Percentiles rank a stretch among this genome's conserved stretches.
Conservation (phyloP, 306 rosid species). For the Dalbergia oliveri region DNA sequence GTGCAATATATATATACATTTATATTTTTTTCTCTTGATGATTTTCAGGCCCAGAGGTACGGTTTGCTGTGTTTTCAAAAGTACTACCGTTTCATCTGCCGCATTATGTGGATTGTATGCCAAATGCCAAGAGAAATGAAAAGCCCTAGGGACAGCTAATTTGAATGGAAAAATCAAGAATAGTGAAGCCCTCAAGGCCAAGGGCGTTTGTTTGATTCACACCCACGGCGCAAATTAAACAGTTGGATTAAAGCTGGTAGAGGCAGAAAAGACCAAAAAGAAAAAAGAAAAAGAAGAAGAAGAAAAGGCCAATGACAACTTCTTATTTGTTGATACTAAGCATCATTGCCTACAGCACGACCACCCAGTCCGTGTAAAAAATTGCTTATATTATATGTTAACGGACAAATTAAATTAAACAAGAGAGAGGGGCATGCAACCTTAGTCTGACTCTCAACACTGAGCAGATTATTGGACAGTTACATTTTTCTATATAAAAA, state of each 20-base stretch:
- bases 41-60: conserved; percentile 31
- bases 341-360: neutral
- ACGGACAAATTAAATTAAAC: too few relatives aligned
- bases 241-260: conserved; percentile 43
- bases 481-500: too few relatives aligned
- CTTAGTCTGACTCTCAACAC: too few relatives aligned
- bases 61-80: conserved; percentile 34
- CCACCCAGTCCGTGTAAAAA: conserved; percentile 31
- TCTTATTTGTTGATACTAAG: conserved; percentile 22
- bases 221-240: neutral
- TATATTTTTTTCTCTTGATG: neutral
- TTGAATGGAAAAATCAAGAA: conserved; percentile 26
- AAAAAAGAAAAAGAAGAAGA: too few relatives aligned
- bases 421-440: too few relatives aligned
- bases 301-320: conserved; percentile 43
- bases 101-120: conserved; percentile 38
- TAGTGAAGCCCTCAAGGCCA: conserved; percentile 26
- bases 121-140: conserved; percentile 43
- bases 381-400: too few relatives aligned
- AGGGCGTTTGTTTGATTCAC: neutral
- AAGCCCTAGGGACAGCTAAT: conserved; percentile 40
- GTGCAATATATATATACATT: neutral
- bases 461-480: too few relatives aligned
- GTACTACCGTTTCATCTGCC: neutral
- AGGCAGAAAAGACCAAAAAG: neutral